Evolutionary conservation across 768 basidiomycete genomes (phyloP), one percentile per base, ranked within the genome.

Genomic region (Phlebiopsis flavidoalba): DNA sequence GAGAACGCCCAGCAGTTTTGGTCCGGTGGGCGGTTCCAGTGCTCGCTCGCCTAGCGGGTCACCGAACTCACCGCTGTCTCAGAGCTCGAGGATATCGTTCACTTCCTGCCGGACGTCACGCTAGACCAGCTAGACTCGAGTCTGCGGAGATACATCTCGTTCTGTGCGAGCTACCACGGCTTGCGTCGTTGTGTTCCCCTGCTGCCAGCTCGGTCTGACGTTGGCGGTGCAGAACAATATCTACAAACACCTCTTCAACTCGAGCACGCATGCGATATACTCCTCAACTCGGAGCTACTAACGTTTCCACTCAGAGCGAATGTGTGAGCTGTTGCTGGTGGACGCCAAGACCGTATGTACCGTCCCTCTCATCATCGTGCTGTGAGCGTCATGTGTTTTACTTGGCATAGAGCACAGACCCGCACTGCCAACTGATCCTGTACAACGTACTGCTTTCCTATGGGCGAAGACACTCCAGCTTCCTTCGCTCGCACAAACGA

Each of bases 121-220:
- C 78, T 98, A 21, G 81, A 81, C 3, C 77, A 85, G 59, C 80
- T 98, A 7, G 96, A 98, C 72, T 82, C 86, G 31, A 83, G 91
- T 0, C 71, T 97, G 54, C 79, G 83, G 67, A 83, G 89, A 63
- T 96, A 87, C 72, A 74, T 94, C 59, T 79, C 85, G 2, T 78
- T 97, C 49, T 92, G 91, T 66, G 83, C 92, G 24, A 83, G 86
- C 31, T 95, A 95, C 74, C 95, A 97, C 71, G 91, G 95, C n/a
- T n/a, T 88, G 69, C 67, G 86, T 74, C 57, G 21, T 31, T 2
- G 26, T 31, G 26, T 58, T 14, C 58, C 36, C 31, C 52, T 12
- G 12, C 52, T 43, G 19, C 14, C 37, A 21, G 8, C 54, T 47
- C 22, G 14, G 43, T 36, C 35, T 53, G 48, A 50, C 35, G 37